Percentiles rank a stretch among this genome's conserved stretches.
Conservation (phyloP, 2,329 filamentous ascomycete genomes). For the Pseudogymnoascus verrucosus region DNA sequence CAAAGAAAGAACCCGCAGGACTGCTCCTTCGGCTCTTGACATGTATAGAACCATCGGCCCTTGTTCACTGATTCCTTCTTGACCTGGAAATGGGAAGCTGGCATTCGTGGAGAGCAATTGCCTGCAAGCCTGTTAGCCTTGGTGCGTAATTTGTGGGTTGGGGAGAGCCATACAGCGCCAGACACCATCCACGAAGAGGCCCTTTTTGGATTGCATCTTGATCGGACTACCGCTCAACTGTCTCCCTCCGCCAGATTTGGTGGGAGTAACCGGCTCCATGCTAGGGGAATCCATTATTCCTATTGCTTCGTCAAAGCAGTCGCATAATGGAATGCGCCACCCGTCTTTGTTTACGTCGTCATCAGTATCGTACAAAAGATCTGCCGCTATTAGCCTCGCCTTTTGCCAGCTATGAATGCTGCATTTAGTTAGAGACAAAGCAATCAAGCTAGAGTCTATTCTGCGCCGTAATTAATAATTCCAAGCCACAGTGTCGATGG, state of each 20-base stretch:
- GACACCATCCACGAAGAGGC: conserved; percentile 27
- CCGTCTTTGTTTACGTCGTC: background rate
- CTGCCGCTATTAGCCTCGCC: too few species aligned
- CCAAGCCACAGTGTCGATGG: background rate
- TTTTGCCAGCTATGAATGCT: background rate
- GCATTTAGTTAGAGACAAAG: background rate
- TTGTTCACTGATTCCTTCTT: conserved; percentile 43
- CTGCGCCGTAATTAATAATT: background rate
- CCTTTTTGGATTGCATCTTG: conserved; percentile 16
- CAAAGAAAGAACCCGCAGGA: conserved; percentile 52
- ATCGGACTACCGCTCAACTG: background rate
- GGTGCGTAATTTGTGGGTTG: background rate
- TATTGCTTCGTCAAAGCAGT: background rate
- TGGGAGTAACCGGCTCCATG: background rate
- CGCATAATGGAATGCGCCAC: background rate
- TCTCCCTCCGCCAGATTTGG: background rate
- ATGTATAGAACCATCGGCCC: conserved; percentile 46
- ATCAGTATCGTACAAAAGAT: background rate
- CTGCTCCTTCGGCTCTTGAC: conserved; percentile 36
- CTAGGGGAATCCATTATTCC: background rate
- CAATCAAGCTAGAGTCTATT: background rate
- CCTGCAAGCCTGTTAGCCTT: conserved; percentile 25
- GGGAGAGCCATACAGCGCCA: conserved; percentile 31
- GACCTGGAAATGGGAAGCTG: conserved; percentile 41
- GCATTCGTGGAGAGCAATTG: conserved; percentile 43